These are phyloP conservation scores for Venturia pyrina DNA, from an alignment of 2,329 filamentous ascomycete species.

Conservation along the genomic window DNA sequence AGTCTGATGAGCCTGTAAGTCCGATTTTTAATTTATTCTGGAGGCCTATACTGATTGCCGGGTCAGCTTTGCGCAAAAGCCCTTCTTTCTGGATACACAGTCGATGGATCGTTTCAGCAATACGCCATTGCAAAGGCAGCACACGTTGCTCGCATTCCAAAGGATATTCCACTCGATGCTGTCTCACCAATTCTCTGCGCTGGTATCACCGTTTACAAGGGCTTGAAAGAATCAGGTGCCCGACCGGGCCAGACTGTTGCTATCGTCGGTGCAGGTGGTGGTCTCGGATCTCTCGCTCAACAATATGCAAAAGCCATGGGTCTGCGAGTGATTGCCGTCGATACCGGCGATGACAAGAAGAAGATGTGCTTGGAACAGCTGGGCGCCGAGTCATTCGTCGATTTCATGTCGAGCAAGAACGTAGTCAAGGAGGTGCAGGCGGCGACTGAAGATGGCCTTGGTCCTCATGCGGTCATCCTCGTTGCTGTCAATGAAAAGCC, in stretches of 20 bases:
- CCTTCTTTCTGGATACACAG: conserved; percentile 77
- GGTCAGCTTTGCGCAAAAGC: conserved; percentile 59
- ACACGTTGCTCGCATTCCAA: conserved; percentile 73
- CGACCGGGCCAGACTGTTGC: conserved; percentile 68
- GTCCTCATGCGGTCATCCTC: conserved; percentile 78
- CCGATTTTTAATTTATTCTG: not conserved
- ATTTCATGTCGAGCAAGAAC: conserved; percentile 68
- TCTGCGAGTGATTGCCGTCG: conserved; percentile 68
- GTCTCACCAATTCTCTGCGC: conserved; percentile 75
- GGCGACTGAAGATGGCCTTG: conserved; percentile 67
- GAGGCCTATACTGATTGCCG: not conserved
- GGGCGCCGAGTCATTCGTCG: conserved; percentile 64
- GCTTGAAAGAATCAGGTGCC: conserved; percentile 72
- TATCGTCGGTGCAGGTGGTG: conserved; percentile 78
- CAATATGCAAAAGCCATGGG: conserved; percentile 94
- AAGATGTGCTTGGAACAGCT: conserved; percentile 55
- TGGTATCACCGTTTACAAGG: conserved; percentile 83
- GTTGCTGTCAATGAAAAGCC: conserved; percentile 83
- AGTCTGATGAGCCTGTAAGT: conserved; percentile 57
- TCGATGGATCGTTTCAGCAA: conserved; percentile 89
- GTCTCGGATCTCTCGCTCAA: conserved; percentile 66
- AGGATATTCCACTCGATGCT: conserved; percentile 64
- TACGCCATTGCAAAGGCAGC: conserved; percentile 81
- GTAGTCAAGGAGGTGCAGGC: conserved; percentile 76
- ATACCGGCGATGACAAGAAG: conserved; percentile 72